Percentiles rank a stretch among this genome's conserved stretches.
phyloP scores from a whole-genome alignment of 2,329 filamentous ascomycete genomes.

The Dactylellina leptospora region DNA sequence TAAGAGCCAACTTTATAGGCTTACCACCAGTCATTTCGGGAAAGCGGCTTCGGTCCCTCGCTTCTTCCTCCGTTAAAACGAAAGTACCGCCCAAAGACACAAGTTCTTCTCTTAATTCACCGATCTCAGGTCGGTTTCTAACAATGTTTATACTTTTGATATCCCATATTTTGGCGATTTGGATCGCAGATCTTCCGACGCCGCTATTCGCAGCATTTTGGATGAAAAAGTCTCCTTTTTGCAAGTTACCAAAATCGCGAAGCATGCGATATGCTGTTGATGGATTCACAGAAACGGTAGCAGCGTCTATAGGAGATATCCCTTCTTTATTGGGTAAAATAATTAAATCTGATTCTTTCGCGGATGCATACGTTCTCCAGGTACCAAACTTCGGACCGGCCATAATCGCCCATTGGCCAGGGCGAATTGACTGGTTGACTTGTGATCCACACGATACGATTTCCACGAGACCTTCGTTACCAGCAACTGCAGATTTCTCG shows the following conservation, averaged over 20 bases:
- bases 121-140: slow-evolving; percentile 75
- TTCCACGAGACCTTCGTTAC: slow-evolving; percentile 94
- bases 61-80: slow-evolving; percentile 65
- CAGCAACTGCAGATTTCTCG: slow-evolving; percentile 78
- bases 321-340: slow-evolving; percentile 75
- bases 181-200: slow-evolving; percentile 89
- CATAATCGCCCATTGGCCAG: slow-evolving; percentile 95
- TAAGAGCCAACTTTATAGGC: slow-evolving; percentile 79
- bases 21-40: slow-evolving; percentile 74
- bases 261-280: slow-evolving; percentile 95
- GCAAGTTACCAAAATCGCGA: slow-evolving; percentile 73
- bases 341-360: slow-evolving; percentile 70
- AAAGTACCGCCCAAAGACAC: slow-evolving; percentile 68
- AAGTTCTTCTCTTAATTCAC: slow-evolving; percentile 70
- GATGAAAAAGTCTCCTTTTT: slow-evolving; percentile 89
- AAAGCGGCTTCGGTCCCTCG: slow-evolving; percentile 64
- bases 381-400: slow-evolving; percentile 84
- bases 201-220: slow-evolving; percentile 97
- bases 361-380: slow-evolving; percentile 89
- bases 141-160: slow-evolving; percentile 90
- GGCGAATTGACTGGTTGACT: slow-evolving; percentile 62
- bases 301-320: slow-evolving; percentile 78
- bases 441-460: slow-evolving; percentile 72
- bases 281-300: slow-evolving; percentile 90
- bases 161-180: slow-evolving; percentile 85